A percentile compares a stretch with the other conserved stretches of the same genome.
Conservation (phyloP, 106 monocot genomes). For the Gastrodia elata region DNA sequence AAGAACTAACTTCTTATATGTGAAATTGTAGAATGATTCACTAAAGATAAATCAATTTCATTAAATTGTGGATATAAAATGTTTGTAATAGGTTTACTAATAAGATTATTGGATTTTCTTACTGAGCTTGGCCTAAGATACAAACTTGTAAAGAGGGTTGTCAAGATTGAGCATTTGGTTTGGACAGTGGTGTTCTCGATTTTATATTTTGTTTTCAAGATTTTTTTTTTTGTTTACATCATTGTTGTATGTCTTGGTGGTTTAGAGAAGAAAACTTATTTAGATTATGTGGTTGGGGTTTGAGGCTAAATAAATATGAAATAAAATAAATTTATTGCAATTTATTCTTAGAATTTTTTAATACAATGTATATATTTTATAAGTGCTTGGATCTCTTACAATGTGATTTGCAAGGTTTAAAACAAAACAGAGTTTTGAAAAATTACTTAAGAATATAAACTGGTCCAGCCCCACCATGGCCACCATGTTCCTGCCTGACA, state of each 20-base stretch:
- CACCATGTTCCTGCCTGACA: conserved; percentile 21
- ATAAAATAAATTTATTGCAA: no score
- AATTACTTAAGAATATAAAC: no score
- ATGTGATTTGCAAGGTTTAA: no score
- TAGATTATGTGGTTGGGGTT: no score
- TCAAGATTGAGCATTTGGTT: background rate
- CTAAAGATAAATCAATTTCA: background rate
- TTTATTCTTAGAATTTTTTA: no score
- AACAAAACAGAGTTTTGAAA: no score
- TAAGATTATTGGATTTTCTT: background rate
- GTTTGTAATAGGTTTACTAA: background rate
- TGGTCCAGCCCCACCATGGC: conserved; percentile 25
- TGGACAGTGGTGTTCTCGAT: background rate
- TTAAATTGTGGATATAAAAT: background rate
- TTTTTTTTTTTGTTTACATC: background rate
- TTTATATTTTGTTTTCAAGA: background rate
- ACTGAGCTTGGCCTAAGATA: background rate
- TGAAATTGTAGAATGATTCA: background rate
- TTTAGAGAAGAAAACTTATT: no score
- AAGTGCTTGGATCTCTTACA: no score
- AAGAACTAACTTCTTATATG: background rate
- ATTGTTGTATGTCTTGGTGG: background rate
- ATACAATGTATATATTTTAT: no score
- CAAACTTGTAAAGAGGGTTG: background rate
- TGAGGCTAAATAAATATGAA: no score